These are phyloP conservation scores for Macrophomina tecta DNA, from an alignment of 2,329 filamentous ascomycete species.

Conservation along the genomic window DNA sequence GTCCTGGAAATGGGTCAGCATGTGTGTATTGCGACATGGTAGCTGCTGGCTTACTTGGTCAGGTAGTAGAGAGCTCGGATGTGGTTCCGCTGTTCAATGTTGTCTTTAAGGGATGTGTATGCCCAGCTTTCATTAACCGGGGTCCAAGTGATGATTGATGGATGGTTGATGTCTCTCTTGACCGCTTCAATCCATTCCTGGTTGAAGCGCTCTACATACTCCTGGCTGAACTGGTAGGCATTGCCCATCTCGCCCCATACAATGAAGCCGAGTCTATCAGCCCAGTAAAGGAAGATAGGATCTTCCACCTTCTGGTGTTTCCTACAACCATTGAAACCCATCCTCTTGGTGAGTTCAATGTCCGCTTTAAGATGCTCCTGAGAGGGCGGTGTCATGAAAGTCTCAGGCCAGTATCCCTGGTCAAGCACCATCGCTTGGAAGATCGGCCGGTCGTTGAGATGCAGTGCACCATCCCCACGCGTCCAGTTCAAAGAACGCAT, in stretches of 20 bases:
- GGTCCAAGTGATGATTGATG: conserved; percentile 70
- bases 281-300: conserved; percentile 66
- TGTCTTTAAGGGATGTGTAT: conserved; percentile 64
- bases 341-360: conserved; percentile 62
- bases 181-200: conserved; percentile 70
- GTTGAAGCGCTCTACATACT: conserved; percentile 66
- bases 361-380: conserved; percentile 56
- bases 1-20: conserved; percentile 40
- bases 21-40: no score
- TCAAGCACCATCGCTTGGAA: conserved; percentile 67
- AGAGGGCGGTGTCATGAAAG: conserved; percentile 64
- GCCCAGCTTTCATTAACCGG: conserved; percentile 70
- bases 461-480: conserved; percentile 63
- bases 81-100: conserved; percentile 66
- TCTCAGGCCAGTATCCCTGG: conserved; percentile 69
- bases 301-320: conserved; percentile 72
- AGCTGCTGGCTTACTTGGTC: conserved; percentile 59
- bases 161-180: conserved; percentile 69
- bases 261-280: conserved; percentile 65
- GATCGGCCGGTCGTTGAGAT: conserved; percentile 63
- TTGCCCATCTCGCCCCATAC: conserved; percentile 72
- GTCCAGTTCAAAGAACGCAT: conserved; percentile 67
- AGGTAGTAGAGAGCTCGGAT: conserved; percentile 67
- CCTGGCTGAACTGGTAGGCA: conserved; percentile 65
- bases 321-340: conserved; percentile 70